Evolutionary conservation across 2,329 filamentous ascomycete genomes (phyloP).

Genomic region (Hymenotorrendiella dingleyae): DNA sequence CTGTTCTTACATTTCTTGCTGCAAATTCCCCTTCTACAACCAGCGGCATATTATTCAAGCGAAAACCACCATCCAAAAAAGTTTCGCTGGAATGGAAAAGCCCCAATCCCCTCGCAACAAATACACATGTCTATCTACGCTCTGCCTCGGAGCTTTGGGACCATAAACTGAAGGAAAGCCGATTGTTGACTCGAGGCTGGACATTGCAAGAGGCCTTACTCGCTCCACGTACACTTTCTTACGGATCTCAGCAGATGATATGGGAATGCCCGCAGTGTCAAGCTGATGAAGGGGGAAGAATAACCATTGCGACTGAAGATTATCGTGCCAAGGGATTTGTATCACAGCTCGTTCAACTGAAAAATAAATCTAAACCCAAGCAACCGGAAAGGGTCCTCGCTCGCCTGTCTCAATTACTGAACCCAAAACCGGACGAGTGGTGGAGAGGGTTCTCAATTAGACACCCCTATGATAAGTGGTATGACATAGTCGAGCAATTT

Average conservation of each 20-base stretch:
- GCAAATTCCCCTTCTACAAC: conserved; percentile 14
- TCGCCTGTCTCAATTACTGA: conserved; percentile 2
- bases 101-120: neutral
- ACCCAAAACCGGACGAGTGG: conserved; percentile 12
- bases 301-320: conserved; percentile 13
- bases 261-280: conserved; percentile 17
- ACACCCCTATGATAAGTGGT: conserved; percentile 16
- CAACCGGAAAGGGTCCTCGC: neutral
- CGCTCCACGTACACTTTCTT: conserved; percentile 15
- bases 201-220: conserved; percentile 17
- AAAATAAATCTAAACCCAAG: neutral
- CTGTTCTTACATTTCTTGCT: conserved; percentile 13
- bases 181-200: conserved; percentile 15
- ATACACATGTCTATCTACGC: conserved; percentile 11
- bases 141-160: conserved; percentile 18
- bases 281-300: conserved; percentile 16
- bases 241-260: conserved; percentile 18
- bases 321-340: conserved; percentile 17
- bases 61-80: conserved; percentile 4
- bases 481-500: conserved; percentile 15
- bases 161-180: conserved; percentile 11
- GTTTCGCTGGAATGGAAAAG: conserved; percentile 9
- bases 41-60: conserved; percentile 13
- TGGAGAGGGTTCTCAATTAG: conserved; percentile 13
- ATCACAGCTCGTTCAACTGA: conserved; percentile 10